Conservation (phyloP, 2,329 filamentous ascomycete species). For the Truncatella angustata region DNA sequence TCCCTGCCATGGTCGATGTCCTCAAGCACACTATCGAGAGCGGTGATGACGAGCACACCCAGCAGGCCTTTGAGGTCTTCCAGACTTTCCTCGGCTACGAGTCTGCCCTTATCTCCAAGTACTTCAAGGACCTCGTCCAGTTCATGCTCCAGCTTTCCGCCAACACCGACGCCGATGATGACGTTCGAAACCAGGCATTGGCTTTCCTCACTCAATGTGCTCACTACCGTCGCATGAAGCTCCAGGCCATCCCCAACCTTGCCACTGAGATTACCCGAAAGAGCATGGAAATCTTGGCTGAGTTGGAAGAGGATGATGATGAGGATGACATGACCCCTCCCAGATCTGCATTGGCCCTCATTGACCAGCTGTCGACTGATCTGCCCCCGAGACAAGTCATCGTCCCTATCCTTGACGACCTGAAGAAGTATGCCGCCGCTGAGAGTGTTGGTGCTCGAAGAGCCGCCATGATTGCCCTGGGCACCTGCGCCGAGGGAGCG, state of each 20-base stretch:
- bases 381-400: constrained; percentile 92
- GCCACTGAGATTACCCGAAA: constrained; percentile 85
- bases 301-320: constrained; percentile 75
- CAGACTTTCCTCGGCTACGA: constrained; percentile 92
- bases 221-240: constrained; percentile 90
- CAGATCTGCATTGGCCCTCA: constrained; percentile 77
- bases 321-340: constrained; percentile 85
- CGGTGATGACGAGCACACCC: constrained; percentile 81
- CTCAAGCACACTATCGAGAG: constrained; percentile 80
- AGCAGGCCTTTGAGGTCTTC: constrained; percentile 94
- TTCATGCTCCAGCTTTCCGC: constrained; percentile 90
- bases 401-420: constrained; percentile 83
- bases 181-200: constrained; percentile 84
- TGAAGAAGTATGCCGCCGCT: constrained; percentile 77
- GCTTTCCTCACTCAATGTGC: constrained; percentile 93
- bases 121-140: constrained; percentile 85
- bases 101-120: constrained; percentile 74
- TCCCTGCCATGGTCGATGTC: constrained; percentile 86
- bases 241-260: constrained; percentile 82
- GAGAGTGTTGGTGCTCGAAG: constrained; percentile 76
- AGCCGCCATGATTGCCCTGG: constrained; percentile 87
- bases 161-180: constrained; percentile 76
- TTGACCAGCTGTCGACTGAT: constrained; percentile 85
- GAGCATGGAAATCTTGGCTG: constrained; percentile 83
- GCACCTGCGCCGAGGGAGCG: constrained; percentile 92